phyloP scores from a whole-genome alignment of 1,284 basidiomycete genomes.

The Rhodotorula sp. region DNA sequence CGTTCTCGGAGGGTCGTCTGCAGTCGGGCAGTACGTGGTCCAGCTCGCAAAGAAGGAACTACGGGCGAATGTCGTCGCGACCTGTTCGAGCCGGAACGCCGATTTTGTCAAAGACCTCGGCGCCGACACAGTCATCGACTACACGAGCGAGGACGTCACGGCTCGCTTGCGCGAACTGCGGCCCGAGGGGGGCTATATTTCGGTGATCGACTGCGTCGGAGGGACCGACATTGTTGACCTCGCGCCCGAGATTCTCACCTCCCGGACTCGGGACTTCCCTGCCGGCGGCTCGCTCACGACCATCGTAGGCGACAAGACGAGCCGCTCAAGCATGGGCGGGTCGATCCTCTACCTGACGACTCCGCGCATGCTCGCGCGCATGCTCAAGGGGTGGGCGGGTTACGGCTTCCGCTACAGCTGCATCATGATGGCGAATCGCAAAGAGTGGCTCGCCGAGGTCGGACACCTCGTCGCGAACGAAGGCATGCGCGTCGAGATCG shows the following conservation, averaged over 20 bases:
- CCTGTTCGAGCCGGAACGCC: slow-evolving; percentile 59
- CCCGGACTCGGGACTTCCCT: background rate
- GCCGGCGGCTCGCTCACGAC: slow-evolving; percentile 21
- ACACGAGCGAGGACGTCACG: slow-evolving; percentile 56
- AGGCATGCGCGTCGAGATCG: slow-evolving; percentile 58
- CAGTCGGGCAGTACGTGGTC: slow-evolving; percentile 63
- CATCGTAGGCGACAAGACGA: slow-evolving; percentile 39
- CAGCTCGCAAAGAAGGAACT: slow-evolving; percentile 61
- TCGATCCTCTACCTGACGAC: slow-evolving; percentile 38
- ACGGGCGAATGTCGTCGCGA: slow-evolving; percentile 59
- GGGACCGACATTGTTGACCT: slow-evolving; percentile 42
- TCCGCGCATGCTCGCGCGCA: slow-evolving; percentile 19
- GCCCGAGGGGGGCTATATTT: slow-evolving; percentile 46
- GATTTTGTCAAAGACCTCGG: slow-evolving; percentile 53
- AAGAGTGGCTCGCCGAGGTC: slow-evolving; percentile 42
- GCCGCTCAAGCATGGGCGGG: slow-evolving; percentile 41
- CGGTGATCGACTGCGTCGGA: slow-evolving; percentile 47
- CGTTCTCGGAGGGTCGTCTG: slow-evolving; percentile 64
- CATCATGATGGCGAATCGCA: slow-evolving; percentile 39
- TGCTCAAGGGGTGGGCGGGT: slow-evolving; percentile 26
- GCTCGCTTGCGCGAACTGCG: slow-evolving; percentile 51
- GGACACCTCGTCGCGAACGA: slow-evolving; percentile 34
- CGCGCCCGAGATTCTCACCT: slow-evolving; percentile 43
- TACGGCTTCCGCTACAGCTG: slow-evolving; percentile 40
- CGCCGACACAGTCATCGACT: slow-evolving; percentile 60